phyloP scores from a whole-genome alignment of 345 rosid genomes.

The Euphorbia tirucalli region DNA sequence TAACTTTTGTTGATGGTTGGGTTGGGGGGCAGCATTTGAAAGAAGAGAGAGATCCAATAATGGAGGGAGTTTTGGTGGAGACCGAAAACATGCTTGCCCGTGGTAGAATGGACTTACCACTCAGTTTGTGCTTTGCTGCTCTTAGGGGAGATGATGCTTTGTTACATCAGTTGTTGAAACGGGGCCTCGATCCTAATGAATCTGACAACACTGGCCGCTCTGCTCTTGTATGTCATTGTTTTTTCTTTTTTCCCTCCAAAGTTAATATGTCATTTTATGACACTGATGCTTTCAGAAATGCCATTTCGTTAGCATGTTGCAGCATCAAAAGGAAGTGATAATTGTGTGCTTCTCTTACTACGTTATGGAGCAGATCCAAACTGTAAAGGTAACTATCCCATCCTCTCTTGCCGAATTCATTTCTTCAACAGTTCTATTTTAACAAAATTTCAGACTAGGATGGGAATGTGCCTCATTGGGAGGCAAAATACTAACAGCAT shows the following conservation, averaged over 20 bases:
- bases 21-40: conserved; percentile 46
- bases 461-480: too few species aligned
- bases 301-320: conserved; percentile 67
- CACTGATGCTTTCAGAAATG: neutral
- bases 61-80: conserved; percentile 63
- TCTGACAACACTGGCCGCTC: conserved; percentile 30
- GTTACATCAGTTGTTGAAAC: conserved; percentile 23
- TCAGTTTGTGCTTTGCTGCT: conserved; percentile 47
- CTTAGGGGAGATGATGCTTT: conserved; percentile 27
- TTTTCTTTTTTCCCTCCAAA: neutral
- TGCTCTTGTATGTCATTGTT: conserved; percentile 24
- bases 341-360: conserved; percentile 67
- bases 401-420: neutral
- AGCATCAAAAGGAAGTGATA: conserved; percentile 69
- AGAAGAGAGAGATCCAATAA: conserved; percentile 61
- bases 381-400: conserved; percentile 49
- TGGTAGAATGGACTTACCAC: conserved; percentile 78
- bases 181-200: conserved; percentile 34
- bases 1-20: neutral
- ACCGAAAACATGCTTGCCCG: conserved; percentile 75
- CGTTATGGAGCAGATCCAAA: conserved; percentile 67
- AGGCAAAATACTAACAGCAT: too few species aligned
- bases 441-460: neutral
- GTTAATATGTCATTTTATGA: neutral
- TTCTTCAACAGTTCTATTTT: neutral